These are phyloP conservation scores for Starmerella davenportii DNA, from an alignment of 805 yeast genomes.

Conservation along the genomic window DNA sequence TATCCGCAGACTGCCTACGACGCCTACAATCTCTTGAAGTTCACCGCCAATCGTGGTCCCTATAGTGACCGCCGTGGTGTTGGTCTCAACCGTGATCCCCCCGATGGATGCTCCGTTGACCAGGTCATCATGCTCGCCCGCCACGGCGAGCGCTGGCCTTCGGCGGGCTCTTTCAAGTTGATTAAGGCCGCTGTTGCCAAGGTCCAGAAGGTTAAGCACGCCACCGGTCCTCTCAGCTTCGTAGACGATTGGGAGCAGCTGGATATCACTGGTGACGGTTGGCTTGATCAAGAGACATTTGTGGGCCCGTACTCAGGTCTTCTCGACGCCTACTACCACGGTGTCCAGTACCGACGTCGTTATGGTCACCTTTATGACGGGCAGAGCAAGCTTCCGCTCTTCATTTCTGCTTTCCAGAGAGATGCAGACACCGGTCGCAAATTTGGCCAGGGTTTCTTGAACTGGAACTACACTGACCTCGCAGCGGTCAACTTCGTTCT, in stretches of 20 bases:
- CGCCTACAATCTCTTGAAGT: conserved; percentile 30
- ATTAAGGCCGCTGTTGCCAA: conserved; percentile 9
- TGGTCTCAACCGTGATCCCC: conserved; percentile 37
- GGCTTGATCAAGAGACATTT: conserved; percentile 35
- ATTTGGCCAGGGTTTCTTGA: conserved; percentile 20
- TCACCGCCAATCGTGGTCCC: conserved; percentile 30
- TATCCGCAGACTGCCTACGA: conserved; percentile 21
- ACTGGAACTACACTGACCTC: conserved; percentile 16
- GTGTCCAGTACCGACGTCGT: conserved; percentile 30
- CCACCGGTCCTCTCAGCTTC: conserved; percentile 30
- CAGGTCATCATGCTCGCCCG: conserved; percentile 37
- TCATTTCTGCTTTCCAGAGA: conserved; percentile 38
- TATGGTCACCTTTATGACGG: conserved; percentile 32
- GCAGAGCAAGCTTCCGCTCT: conserved; percentile 29
- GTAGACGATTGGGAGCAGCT: conserved; percentile 32
- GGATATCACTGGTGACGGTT: conserved; percentile 21
- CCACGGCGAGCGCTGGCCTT: conserved; percentile 44
- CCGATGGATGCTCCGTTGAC: conserved; percentile 33
- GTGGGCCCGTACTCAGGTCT: conserved; percentile 38
- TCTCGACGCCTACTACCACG: conserved; percentile 32
- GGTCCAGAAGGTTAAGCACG: conserved; percentile 2
- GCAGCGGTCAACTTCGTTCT: conserved; percentile 16
- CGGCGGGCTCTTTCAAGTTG: conserved; percentile 8
- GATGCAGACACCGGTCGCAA: conserved; percentile 20
- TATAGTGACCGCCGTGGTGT: conserved; percentile 26